phyloP scores from a whole-genome alignment of 352 stramenopile species.

The Discostella stelligera region DNA sequence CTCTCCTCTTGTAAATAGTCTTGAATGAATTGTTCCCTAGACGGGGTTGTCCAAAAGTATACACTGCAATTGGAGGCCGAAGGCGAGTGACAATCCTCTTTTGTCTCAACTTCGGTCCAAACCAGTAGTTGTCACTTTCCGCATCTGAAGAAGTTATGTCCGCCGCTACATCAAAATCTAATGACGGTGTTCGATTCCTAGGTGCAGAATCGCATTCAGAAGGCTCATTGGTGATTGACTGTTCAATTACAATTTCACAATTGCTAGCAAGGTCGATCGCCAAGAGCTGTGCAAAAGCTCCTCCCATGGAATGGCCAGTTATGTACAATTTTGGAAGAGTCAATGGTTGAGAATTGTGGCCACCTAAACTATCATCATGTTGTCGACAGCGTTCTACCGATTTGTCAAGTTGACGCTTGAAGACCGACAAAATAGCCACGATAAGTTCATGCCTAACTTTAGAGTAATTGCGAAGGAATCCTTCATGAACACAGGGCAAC shows the following conservation, averaged over 20 bases:
- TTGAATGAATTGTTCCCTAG: slow-evolving; percentile 74
- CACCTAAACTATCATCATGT: slow-evolving; percentile 7
- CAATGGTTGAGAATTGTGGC: slow-evolving; percentile 41
- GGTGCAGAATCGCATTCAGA: background rate
- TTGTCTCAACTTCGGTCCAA: slow-evolving; percentile 16
- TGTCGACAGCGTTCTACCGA: slow-evolving; percentile 32
- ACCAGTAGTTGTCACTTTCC: slow-evolving; percentile 17
- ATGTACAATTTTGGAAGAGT: slow-evolving; percentile 78
- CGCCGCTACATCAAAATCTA: slow-evolving; percentile 24
- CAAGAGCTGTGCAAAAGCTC: slow-evolving; percentile 63
- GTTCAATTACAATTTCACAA: slow-evolving; percentile 66
- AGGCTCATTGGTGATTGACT: slow-evolving; percentile 11
- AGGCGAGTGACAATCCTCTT: slow-evolving; percentile 42
- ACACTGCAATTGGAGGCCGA: slow-evolving; percentile 65
- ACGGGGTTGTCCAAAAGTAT: slow-evolving; percentile 75
- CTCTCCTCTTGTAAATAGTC: slow-evolving; percentile 67
- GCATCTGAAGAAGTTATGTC: background rate
- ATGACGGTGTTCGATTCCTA: slow-evolving; percentile 14
- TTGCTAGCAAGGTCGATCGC: slow-evolving; percentile 74
- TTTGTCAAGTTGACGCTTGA: slow-evolving; percentile 70
- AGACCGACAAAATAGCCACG: slow-evolving; percentile 54
- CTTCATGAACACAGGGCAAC: slow-evolving; percentile 72
- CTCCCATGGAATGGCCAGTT: slow-evolving; percentile 71
- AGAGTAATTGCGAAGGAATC: slow-evolving; percentile 68
- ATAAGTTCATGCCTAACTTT: slow-evolving; percentile 67